Base-by-base conservation (phyloP, 768 basidiomycete species). In the Collybia sp. region DNA sequence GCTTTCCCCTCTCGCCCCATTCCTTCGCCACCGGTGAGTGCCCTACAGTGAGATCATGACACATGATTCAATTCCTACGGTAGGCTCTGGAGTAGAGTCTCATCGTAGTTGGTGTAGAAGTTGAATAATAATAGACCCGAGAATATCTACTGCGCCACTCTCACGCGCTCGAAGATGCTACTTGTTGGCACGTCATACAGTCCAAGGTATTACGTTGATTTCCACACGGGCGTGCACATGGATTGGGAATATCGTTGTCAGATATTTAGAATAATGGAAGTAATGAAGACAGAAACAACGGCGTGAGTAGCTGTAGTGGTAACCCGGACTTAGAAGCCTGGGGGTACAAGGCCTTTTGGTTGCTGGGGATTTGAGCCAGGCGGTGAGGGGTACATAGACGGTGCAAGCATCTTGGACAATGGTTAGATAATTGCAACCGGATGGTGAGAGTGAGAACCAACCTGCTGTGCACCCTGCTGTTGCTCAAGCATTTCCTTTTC, bases 401-500 rank as follows among this genome's bases (percentile, higher is more conserved):
- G 79, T 17, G 82, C 75, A 51, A 92, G 76, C 82, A 93, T 86
- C 91, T 92, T 58, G 19, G 52, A 30, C 37, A 43, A 47, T 40
- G 46, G 47, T 40, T 58, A 46, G 41, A 48, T 43, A 44, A 48
- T 40, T 19, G 17, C 50, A 40, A 42, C 11, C 34, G n/a, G 44
- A 19, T 40, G 48, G 46, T 33, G 34, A 54, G 49, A 32, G 34
- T 42, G 31, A 42, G 18, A 35, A 75, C 75, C 48, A 47, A 89
- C 93, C 80, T 90, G 88, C 64, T 93, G 90, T 11, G 85, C 86
- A 37, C 93, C 93, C 64, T 91, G 87, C 62, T 93, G 91, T 64
- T 95, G 93, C 43, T 90, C 90, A 51, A 89, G 70, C 78, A 91
- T 80, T 68, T 97, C 93, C 68, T 88, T 85, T 68, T 98, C 96